Conservation (phyloP, 805 yeast species). For the Yamadazyma insecticola region DNA sequence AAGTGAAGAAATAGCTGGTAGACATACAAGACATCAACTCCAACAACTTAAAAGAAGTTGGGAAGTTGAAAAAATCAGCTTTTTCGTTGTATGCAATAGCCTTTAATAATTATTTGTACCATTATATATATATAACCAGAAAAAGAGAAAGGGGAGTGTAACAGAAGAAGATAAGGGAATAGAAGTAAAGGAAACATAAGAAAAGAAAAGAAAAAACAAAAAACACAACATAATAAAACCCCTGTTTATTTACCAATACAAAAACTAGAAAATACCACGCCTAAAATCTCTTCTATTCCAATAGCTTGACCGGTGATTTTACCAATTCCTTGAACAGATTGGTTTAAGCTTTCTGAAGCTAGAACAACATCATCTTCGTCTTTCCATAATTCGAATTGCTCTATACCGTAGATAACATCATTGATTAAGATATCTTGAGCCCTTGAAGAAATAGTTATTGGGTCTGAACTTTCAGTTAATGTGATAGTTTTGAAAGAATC, state of each 20-base stretch:
- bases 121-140: no score
- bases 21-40: slow-evolving; percentile 43
- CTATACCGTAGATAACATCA: slow-evolving; percentile 73
- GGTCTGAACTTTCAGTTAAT: slow-evolving; percentile 49
- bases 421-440: slow-evolving; percentile 68
- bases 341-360: slow-evolving; percentile 71
- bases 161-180: no score
- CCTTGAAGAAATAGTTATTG: slow-evolving; percentile 69
- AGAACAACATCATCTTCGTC: slow-evolving; percentile 66
- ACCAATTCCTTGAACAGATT: slow-evolving; percentile 83
- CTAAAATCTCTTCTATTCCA: slow-evolving; percentile 86
- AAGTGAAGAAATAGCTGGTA: slow-evolving; percentile 28
- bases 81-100: slow-evolving; percentile 27
- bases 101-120: slow-evolving; percentile 8
- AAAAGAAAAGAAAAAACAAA: background rate
- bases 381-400: slow-evolving; percentile 51
- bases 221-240: background rate
- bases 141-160: no score
- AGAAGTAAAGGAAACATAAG: no score
- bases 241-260: slow-evolving; percentile 81
- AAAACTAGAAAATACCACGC: slow-evolving; percentile 85
- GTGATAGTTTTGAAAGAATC: slow-evolving; percentile 46
- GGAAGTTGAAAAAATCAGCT: slow-evolving; percentile 40
- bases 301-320: slow-evolving; percentile 86
- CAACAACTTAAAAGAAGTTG: slow-evolving; percentile 42